These are phyloP conservation scores for Bipolaris zeicola DNA, from an alignment of 2,329 filamentous ascomycete species.

Conservation along the genomic window DNA sequence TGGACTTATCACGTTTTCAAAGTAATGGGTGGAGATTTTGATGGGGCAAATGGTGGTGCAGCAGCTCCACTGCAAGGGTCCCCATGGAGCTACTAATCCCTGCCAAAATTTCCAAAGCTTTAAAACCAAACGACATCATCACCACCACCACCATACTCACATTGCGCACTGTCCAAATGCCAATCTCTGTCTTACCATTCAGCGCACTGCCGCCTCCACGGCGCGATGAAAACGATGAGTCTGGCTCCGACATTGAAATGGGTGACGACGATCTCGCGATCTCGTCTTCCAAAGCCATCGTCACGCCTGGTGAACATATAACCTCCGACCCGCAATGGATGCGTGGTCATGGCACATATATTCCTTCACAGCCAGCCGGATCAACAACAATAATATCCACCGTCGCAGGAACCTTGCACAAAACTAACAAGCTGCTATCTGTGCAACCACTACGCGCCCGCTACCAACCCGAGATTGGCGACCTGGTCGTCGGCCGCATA, in stretches of 20 bases:
- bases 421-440: slow-evolving; percentile 96
- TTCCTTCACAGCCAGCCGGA: slow-evolving; percentile 54
- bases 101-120: slow-evolving; percentile 40
- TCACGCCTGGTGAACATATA: slow-evolving; percentile 87
- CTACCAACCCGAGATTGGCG: slow-evolving; percentile 94
- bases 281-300: slow-evolving; percentile 58
- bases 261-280: slow-evolving; percentile 50
- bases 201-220: slow-evolving; percentile 40
- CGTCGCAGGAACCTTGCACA: slow-evolving; percentile 85
- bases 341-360: slow-evolving; percentile 93
- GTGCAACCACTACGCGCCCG: slow-evolving; percentile 88
- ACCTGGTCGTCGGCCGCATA: slow-evolving; percentile 91
- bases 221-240: slow-evolving; percentile 49
- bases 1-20: too few relatives aligned
- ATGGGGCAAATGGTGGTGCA: not conserved
- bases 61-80: slow-evolving; percentile 15
- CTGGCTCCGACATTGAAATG: slow-evolving; percentile 57
- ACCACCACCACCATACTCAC: not conserved
- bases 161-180: slow-evolving; percentile 53
- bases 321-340: slow-evolving; percentile 97
- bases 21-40: too few relatives aligned
- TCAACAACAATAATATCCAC: slow-evolving; percentile 80
- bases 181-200: slow-evolving; percentile 64
- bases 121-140: slow-evolving; percentile 3
- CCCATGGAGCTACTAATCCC: slow-evolving; percentile 21